Evolutionary conservation across 345 rosid species (phyloP).

Genomic region (Aquilaria malaccensis): DNA sequence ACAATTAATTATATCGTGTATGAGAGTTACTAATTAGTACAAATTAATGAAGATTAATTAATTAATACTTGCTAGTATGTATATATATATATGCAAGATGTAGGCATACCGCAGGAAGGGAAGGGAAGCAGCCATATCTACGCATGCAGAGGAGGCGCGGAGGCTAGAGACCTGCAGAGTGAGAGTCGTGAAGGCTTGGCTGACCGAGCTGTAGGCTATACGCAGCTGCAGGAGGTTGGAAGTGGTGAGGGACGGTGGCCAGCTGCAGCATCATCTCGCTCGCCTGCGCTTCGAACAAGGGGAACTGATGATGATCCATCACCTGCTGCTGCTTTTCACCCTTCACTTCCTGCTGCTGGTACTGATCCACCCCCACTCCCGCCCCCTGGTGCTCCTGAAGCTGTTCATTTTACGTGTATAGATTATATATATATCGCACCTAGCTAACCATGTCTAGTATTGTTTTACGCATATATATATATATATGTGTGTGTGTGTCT

Average conservation of each 20-base stretch:
- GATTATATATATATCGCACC: too few species aligned
- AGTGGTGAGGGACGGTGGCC: constrained; percentile 32
- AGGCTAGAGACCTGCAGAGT: too few species aligned
- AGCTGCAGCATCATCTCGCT: constrained; percentile 57
- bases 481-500: background rate
- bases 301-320: constrained; percentile 40
- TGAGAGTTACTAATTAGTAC: too few species aligned
- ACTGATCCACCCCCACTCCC: constrained; percentile 6
- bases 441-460: too few species aligned
- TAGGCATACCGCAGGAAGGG: too few species aligned
- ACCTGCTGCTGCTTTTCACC: constrained; percentile 42
- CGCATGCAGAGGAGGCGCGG: too few species aligned
- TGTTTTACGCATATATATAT: background rate
- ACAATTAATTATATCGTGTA: too few species aligned
- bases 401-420: constrained; percentile 13
- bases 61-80: too few species aligned
- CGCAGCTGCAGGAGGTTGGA: constrained; percentile 19
- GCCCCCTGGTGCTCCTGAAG: constrained; percentile 49
- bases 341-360: constrained; percentile 45
- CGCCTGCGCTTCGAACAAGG: constrained; percentile 51
- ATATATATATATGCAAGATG: too few species aligned
- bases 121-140: too few species aligned
- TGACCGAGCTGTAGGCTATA: constrained; percentile 73
- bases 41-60: too few species aligned
- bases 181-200: constrained; percentile 41